Evolutionary conservation across 2,329 filamentous ascomycete species (phyloP), one percentile per base, ranked within the genome.

Genomic region (Dactylonectria estremocensis): DNA sequence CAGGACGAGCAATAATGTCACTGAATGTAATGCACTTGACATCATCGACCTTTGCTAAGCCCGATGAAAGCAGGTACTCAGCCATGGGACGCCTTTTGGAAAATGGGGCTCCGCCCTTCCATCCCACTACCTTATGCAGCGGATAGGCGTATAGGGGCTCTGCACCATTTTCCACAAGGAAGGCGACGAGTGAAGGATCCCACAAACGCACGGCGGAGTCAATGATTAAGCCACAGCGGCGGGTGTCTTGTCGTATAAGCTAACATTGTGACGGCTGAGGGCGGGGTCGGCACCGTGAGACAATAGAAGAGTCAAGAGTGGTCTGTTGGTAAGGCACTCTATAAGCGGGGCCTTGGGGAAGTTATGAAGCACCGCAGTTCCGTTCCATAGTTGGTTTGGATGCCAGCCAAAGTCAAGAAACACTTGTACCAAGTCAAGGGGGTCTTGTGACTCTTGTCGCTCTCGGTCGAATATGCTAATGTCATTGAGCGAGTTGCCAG

Each of bases 321-420:
- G 48, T 22, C 31, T 58, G 37, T 64, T 64, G 13, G 6, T 18
- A 8, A 64, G 37, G 8, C 45, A 48, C 11, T 59, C n/a, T 1
- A 31, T 13, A 13, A 64, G 8, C 2, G 55, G 55, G 14, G 9
- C 45, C 18, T 53, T 59, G 54, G n/a, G 22, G 3, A 18, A 6
- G 40, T 33, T 64, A 11, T 20, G 6, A 18, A 37, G 10, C 13
- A 11, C 24, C 8, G 7, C 9, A 2, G 14, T n/a, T 22, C 55
- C 35, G n/a, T 43, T 46, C 55, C 55, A 59, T 14, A 53, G 37
- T 49, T 64, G 62, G 28, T 64, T 64, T 40, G 62, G 62, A 54
- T 64, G 48, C 55, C 55, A 64, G 22, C 62, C 55, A 53, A 60
- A 54, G 28, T 54, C 55, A 20, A 59, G 62, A 33, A 64, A 64